These are phyloP conservation scores for Naganishia liquefaciens DNA, from an alignment of 1,284 basidiomycete genomes.

Conservation along the genomic window DNA sequence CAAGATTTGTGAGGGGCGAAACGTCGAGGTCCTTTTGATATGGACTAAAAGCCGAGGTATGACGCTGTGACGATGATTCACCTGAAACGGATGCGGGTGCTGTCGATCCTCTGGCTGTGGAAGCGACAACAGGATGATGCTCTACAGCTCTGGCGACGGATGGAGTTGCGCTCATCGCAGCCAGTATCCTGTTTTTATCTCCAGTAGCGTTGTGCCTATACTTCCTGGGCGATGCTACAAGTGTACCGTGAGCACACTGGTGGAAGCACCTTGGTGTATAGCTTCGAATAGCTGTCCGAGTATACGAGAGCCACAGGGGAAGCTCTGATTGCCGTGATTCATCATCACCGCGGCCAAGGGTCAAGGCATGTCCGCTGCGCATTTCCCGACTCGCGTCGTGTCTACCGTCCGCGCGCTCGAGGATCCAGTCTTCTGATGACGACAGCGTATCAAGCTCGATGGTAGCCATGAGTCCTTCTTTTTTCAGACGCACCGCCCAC, in stretches of 20 bases:
- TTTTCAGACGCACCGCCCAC: background rate
- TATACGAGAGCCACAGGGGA: too few relatives aligned
- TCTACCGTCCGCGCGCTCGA: background rate
- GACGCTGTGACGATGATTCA: conserved; percentile 2
- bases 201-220: too few relatives aligned
- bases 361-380: background rate
- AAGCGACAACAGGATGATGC: background rate
- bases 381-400: conserved; percentile 25
- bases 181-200: background rate
- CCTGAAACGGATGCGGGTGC: conserved; percentile 7
- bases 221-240: too few relatives aligned
- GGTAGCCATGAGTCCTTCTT: background rate
- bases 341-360: conserved; percentile 7
- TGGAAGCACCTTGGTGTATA: too few relatives aligned
- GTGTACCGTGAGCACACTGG: too few relatives aligned
- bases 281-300: too few relatives aligned
- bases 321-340: conserved; percentile 12
- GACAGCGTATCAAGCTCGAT: conserved; percentile 1
- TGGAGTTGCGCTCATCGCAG: background rate
- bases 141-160: background rate
- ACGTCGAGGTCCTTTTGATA: conserved; percentile 60
- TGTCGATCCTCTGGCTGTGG: background rate
- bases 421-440: conserved; percentile 20
- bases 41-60: conserved; percentile 8
- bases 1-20: conserved; percentile 70